Conservation (phyloP, 108 stramenopile genomes). For the Nitzschia sp. region DNA sequence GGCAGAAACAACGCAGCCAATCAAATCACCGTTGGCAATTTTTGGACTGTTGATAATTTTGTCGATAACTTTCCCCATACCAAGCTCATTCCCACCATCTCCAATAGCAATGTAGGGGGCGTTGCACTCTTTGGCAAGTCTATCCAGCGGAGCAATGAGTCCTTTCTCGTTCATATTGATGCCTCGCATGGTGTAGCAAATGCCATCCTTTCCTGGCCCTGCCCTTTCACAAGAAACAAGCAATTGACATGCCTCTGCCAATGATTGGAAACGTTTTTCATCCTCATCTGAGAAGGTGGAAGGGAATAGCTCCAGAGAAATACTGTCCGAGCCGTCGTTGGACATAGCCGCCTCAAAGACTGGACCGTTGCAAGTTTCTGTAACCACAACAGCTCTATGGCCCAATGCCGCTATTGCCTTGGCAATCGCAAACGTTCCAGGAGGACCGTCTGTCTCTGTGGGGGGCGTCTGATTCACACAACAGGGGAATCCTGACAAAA, state of each 20-base stretch:
- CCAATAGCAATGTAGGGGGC: slow-evolving; percentile 38
- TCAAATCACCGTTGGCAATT: slow-evolving; percentile 60
- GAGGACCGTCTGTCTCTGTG: slow-evolving; percentile 87
- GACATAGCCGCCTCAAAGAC: slow-evolving; percentile 44
- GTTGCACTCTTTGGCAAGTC: slow-evolving; percentile 24
- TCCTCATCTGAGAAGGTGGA: slow-evolving; percentile 35
- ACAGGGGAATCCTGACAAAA: slow-evolving; percentile 85
- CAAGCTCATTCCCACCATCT: slow-evolving; percentile 76
- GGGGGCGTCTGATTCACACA: slow-evolving; percentile 65
- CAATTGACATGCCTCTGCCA: slow-evolving; percentile 46
- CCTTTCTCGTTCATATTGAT: slow-evolving; percentile 66
- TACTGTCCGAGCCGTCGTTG: slow-evolving; percentile 12
- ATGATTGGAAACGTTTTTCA: slow-evolving; percentile 40
- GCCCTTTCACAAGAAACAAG: slow-evolving; percentile 78
- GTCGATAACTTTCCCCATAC: slow-evolving; percentile 85
- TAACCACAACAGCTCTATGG: slow-evolving; percentile 54
- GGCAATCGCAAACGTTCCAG: slow-evolving; percentile 68
- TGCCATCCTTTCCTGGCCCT: slow-evolving; percentile 71
- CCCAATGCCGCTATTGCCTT: slow-evolving; percentile 52
- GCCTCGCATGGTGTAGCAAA: slow-evolving; percentile 84
- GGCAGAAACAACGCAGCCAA: slow-evolving; percentile 61
- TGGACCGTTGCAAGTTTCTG: slow-evolving; percentile 69
- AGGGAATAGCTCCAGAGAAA: slow-evolving; percentile 52
- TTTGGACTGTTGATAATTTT: slow-evolving; percentile 40
- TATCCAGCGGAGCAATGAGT: slow-evolving; percentile 74